Conservation (phyloP, 1,284 basidiomycete species). For the Ustilago bromivora region DNA sequence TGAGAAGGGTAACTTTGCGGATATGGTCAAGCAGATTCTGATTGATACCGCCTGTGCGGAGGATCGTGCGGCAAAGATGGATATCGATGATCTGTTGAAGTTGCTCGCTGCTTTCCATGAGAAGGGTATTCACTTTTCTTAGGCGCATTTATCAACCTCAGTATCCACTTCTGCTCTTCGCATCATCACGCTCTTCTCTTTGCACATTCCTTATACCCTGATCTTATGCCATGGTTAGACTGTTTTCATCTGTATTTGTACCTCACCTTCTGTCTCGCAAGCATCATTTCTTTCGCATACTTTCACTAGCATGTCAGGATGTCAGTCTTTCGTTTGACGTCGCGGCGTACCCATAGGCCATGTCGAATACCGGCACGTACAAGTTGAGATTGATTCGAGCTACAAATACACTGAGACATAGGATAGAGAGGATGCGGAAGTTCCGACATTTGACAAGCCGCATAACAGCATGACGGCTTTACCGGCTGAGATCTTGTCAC, state of each 20-base stretch:
- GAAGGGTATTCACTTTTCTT: slow-evolving; percentile 84
- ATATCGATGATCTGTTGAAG: slow-evolving; percentile 83
- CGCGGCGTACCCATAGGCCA: not conserved
- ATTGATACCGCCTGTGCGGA: slow-evolving; percentile 77
- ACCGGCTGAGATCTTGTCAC: too few species aligned
- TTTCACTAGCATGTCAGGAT: not conserved
- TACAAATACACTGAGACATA: slow-evolving; percentile 33
- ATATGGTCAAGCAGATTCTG: slow-evolving; percentile 82
- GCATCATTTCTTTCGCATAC: slow-evolving; percentile 7
- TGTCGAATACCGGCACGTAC: not conserved
- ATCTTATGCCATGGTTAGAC: not conserved
- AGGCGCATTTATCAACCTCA: not conserved
- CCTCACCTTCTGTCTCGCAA: slow-evolving; percentile 14
- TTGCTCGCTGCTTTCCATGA: slow-evolving; percentile 84
- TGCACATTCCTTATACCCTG: slow-evolving; percentile 16
- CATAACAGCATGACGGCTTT: too few species aligned
- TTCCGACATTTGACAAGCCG: too few species aligned
- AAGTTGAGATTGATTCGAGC: slow-evolving; percentile 5
- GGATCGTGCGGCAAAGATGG: slow-evolving; percentile 83
- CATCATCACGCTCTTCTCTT: not conserved
- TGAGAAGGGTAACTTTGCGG: slow-evolving; percentile 50
- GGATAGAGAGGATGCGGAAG: too few species aligned
- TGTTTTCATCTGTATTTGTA: slow-evolving; percentile 29
- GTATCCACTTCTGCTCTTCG: not conserved
- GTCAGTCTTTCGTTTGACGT: not conserved